Evolutionary conservation across 768 basidiomycete species (phyloP), one percentile per base, ranked within the genome.

Genomic region (Lactarius indigo): DNA sequence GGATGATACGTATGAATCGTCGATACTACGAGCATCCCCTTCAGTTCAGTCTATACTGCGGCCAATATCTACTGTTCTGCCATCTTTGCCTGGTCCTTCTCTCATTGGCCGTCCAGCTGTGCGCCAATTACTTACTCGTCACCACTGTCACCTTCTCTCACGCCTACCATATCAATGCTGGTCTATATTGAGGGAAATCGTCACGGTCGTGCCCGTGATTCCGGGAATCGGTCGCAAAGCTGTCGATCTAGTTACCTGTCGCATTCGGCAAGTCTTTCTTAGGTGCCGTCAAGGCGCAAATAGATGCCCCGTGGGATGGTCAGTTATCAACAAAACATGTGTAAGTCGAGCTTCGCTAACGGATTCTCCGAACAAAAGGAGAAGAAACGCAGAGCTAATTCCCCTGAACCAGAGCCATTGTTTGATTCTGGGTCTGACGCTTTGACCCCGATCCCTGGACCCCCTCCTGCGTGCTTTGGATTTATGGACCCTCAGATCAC

Each of bases 41-140:
- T 87, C 88, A 26, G 78, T 84, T 3, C 81, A 77, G 55, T 80
- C 81, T 5, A 69, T 77, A 6, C 83, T 1, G 90, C 92, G 54
- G 83, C 71, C 12, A 91, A 92, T 68, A 77, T 72, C 0, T 91
- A n/a, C n/a, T n/a, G n/a, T n/a, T n/a, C n/a, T n/a, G n/a, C n/a
- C n/a, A n/a, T 89, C 0, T 88, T 86, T 64, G 91, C 92, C 64
- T 90, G 90, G 0, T 91, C 91, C 0, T 81, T 89, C 74, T 78
- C n/a, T n/a, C n/a, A n/a, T n/a, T n/a, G n/a, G n/a, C n/a, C n/a
- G n/a, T n/a, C n/a, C n/a, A n/a, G n/a, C n/a, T n/a, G n/a, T 92
- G 72, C 79, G 88, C 68, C 72, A 23, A 73, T 68, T 5, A 37
- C 62, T 31, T 83, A 83, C 5, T 64, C 77, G 72, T 79, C 54